These are phyloP conservation scores for Aspergillus latus DNA, from an alignment of 2,329 filamentous ascomycete genomes.

Conservation along the genomic window DNA sequence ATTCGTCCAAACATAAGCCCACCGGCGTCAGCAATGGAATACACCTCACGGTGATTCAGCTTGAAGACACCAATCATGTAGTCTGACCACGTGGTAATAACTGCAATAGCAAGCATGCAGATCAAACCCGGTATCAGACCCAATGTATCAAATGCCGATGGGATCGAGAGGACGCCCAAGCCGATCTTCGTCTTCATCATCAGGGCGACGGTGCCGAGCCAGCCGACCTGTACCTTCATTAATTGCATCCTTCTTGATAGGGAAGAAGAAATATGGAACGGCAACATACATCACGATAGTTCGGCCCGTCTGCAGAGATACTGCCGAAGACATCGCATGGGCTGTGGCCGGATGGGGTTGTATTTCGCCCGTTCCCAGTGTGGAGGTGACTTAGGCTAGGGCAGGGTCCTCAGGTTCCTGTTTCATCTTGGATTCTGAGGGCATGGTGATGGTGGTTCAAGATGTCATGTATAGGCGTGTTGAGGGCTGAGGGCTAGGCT, in stretches of 20 bases:
- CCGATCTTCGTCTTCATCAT: slow-evolving; percentile 51
- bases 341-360: background rate
- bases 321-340: slow-evolving; percentile 38
- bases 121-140: slow-evolving; percentile 52
- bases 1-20: slow-evolving; percentile 54
- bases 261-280: no score
- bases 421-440: background rate
- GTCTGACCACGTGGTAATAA: slow-evolving; percentile 51
- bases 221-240: slow-evolving; percentile 36
- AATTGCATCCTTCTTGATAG: background rate
- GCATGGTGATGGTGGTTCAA: background rate
- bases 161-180: slow-evolving; percentile 50
- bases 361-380: background rate
- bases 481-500: background rate
- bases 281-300: slow-evolving; percentile 31
- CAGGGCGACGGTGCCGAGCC: slow-evolving; percentile 44
- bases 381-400: background rate
- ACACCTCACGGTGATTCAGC: slow-evolving; percentile 54
- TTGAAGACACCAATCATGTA: slow-evolving; percentile 54
- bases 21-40: slow-evolving; percentile 59
- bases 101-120: slow-evolving; percentile 40
- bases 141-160: slow-evolving; percentile 45
- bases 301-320: slow-evolving; percentile 33
- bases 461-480: background rate
- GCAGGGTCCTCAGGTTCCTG: background rate